These are phyloP conservation scores for Capsella rubella DNA, from an alignment of 441 rosid genomes.

Conservation along the genomic window DNA sequence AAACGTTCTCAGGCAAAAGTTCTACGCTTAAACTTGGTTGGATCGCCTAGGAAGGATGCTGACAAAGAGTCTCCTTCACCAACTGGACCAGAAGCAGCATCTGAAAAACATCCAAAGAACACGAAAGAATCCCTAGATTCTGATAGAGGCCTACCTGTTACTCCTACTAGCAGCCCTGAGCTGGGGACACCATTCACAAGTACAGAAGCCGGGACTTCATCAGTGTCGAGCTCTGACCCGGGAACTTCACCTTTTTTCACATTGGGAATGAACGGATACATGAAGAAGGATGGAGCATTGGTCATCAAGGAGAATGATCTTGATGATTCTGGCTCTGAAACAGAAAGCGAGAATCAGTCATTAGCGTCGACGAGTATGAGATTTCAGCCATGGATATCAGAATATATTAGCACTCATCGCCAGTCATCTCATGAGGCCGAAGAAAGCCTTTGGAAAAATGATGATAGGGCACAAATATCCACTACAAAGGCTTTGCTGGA, in stretches of 20 bases:
- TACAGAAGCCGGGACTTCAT: conserved; percentile 93
- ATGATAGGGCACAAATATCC: conserved; percentile 53
- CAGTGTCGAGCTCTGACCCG: conserved; percentile 91
- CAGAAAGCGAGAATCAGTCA: conserved; percentile 75
- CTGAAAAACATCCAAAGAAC: conserved; percentile 51
- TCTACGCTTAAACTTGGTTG: conserved; percentile 91
- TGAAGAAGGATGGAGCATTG: conserved; percentile 69
- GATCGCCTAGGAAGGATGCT: conserved; percentile 63
- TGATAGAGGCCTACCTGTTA: conserved; percentile 78
- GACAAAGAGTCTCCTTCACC: conserved; percentile 50
- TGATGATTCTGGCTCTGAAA: conserved; percentile 77
- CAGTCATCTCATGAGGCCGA: conserved; percentile 56
- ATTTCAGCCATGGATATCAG: conserved; percentile 82
- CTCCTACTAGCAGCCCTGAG: conserved; percentile 97
- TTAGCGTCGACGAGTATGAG: conserved; percentile 75
- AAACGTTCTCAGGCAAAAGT: conserved; percentile 90
- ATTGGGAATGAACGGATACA: conserved; percentile 62
- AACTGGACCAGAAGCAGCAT: conserved; percentile 55
- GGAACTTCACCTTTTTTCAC: conserved; percentile 86
- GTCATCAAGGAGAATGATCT: conserved; percentile 60
- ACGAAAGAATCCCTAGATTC: conserved; percentile 56
- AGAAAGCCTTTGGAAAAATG: conserved; percentile 59
- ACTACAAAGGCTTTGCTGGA: conserved; percentile 71
- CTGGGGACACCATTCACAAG: conserved; percentile 88
- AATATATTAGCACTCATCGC: conserved; percentile 55